Percentiles rank a stretch among this genome's conserved stretches.
These are phyloP conservation scores for Suillus subluteus DNA, from an alignment of 768 basidiomycete genomes.

Conservation along the genomic window DNA sequence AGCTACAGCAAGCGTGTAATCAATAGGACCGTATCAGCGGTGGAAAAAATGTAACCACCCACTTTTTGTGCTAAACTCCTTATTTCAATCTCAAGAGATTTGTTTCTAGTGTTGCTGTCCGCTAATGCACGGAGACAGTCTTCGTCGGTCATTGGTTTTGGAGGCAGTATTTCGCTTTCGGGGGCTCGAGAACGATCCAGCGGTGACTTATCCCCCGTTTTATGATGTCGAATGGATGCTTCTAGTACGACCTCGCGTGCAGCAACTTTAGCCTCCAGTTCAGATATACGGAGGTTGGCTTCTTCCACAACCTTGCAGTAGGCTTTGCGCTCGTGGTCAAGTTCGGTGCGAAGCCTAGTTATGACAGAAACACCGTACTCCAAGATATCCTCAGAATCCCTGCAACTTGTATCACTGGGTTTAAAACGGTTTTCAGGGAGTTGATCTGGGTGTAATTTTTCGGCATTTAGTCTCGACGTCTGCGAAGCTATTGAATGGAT, in stretches of 20 bases:
- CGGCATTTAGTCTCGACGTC: constrained; percentile 14
- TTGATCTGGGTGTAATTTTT: constrained; percentile 23
- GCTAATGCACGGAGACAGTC: constrained; percentile 46
- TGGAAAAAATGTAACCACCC: constrained; percentile 14
- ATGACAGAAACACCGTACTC: constrained; percentile 52
- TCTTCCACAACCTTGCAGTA: constrained; percentile 44
- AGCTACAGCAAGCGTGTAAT: not conserved
- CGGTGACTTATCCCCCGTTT: not conserved
- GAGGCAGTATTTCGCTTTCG: constrained; percentile 15
- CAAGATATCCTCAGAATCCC: constrained; percentile 32
- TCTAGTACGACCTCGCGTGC: constrained; percentile 62
- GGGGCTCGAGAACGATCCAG: not conserved
- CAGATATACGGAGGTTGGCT: constrained; percentile 44
- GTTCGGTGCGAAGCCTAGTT: constrained; percentile 42
- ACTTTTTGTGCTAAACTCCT: constrained; percentile 42
- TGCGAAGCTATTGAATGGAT: constrained; percentile 14
- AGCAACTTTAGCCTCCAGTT: constrained; percentile 56
- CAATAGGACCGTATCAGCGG: not conserved
- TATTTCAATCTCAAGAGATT: constrained; percentile 48
- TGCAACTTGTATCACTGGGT: constrained; percentile 8
- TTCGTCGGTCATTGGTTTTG: constrained; percentile 36
- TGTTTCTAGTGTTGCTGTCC: constrained; percentile 43
- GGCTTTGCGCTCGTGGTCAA: constrained; percentile 47
- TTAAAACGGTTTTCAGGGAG: constrained; percentile 6
- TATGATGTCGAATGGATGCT: constrained; percentile 21